These are phyloP conservation scores for Aspergillus leporis DNA, from an alignment of 495 filamentous ascomycete species.

Conservation along the genomic window DNA sequence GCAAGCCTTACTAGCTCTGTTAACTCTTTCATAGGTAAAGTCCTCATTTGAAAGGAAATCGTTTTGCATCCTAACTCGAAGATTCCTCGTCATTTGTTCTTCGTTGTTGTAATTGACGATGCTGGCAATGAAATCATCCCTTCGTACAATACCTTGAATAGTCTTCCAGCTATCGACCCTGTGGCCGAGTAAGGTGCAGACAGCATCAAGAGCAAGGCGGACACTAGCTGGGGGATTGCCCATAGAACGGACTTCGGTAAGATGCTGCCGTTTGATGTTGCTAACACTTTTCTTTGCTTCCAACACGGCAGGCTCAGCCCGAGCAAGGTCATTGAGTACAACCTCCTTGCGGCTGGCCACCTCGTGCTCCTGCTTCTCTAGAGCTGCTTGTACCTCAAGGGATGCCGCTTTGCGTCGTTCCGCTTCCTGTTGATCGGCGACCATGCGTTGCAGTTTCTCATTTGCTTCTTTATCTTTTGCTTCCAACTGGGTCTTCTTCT, in stretches of 20 bases:
- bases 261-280: conserved; percentile 95
- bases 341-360: conserved; percentile 81
- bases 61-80: conserved; percentile 85
- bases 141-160: conserved; percentile 81
- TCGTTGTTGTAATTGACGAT: conserved; percentile 98
- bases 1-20: conserved; percentile 93
- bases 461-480: conserved; percentile 94
- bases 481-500: conserved; percentile 91
- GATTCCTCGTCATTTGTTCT: conserved; percentile 82
- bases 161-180: conserved; percentile 87
- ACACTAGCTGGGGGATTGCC: conserved; percentile 85
- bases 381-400: conserved; percentile 78
- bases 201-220: conserved; percentile 87
- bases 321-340: conserved; percentile 84
- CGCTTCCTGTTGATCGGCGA: conserved; percentile 93
- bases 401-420: conserved; percentile 87
- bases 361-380: conserved; percentile 88
- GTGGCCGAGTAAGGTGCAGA: conserved; percentile 91
- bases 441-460: conserved; percentile 95
- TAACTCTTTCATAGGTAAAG: conserved; percentile 94
- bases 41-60: conserved; percentile 89
- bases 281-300: conserved; percentile 94
- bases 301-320: conserved; percentile 87
- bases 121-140: conserved; percentile 95
- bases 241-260: conserved; percentile 98